Evolutionary conservation across 495 filamentous ascomycete genomes (phyloP).

Genomic region (Viridothelium virens): DNA sequence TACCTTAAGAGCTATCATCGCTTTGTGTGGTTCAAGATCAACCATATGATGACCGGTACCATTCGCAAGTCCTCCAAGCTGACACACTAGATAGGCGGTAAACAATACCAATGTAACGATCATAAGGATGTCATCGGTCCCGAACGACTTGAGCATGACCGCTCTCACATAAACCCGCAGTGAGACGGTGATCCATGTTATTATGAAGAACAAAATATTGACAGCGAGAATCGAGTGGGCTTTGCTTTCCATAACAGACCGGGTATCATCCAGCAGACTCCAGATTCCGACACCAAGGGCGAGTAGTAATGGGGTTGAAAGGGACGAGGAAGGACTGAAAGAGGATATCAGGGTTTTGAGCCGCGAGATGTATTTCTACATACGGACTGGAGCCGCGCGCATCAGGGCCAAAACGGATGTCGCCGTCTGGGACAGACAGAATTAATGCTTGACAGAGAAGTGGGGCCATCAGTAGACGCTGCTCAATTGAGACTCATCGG

Average conservation of each 20-base stretch:
- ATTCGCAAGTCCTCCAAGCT: conserved; percentile 14
- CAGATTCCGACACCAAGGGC: not conserved
- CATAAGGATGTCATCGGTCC: conserved; percentile 17
- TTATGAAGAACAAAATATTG: conserved; percentile 9
- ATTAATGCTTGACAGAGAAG: too few relatives aligned
- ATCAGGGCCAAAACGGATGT: too few relatives aligned
- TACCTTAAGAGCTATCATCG: conserved; percentile 11
- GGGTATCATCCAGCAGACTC: not conserved
- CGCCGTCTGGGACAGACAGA: too few relatives aligned
- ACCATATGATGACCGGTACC: conserved; percentile 16
- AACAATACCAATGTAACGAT: conserved; percentile 16
- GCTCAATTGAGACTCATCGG: not conserved
- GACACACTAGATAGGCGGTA: conserved; percentile 17
- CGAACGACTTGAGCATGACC: conserved; percentile 14
- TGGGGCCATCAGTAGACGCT: not conserved
- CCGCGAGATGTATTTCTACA: too few relatives aligned
- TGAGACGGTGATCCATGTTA: conserved; percentile 16
- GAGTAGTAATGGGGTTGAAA: too few relatives aligned
- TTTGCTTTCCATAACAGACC: conserved; percentile 8
- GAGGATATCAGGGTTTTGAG: too few relatives aligned
- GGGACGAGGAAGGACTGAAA: too few relatives aligned
- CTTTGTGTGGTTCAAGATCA: conserved; percentile 16
- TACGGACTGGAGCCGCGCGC: too few relatives aligned
- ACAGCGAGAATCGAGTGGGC: conserved; percentile 13
- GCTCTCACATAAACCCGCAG: conserved; percentile 16